Conservation (phyloP, 352 stramenopile species). For the Pythium folliculosum region DNA sequence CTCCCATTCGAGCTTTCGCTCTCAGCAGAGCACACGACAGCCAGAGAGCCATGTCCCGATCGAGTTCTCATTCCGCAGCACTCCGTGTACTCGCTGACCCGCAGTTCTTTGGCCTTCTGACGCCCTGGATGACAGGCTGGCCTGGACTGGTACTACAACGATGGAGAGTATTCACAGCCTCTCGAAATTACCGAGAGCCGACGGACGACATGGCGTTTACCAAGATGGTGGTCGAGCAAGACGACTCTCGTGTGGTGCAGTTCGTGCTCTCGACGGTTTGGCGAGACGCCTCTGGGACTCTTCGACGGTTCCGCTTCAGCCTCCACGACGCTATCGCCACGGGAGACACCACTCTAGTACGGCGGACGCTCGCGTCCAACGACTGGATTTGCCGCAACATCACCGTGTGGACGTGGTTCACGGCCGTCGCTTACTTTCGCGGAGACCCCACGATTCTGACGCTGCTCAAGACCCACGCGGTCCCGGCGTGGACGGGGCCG, state of each 20-base stretch:
- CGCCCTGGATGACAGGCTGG: not conserved
- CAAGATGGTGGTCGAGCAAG: not conserved
- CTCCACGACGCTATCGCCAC: not conserved
- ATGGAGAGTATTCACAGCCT: not conserved
- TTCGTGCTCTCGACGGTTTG: not conserved
- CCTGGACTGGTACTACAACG: constrained; percentile 1
- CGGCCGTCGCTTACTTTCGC: constrained; percentile 1
- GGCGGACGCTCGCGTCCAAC: not conserved
- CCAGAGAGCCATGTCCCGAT: not conserved
- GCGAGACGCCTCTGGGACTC: not conserved
- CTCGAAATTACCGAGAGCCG: not conserved
- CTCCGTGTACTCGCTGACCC: not conserved
- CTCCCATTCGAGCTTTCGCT: no score
- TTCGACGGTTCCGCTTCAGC: constrained; percentile 2
- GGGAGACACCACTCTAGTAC: not conserved
- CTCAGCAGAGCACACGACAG: not conserved
- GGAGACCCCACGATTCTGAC: not conserved
- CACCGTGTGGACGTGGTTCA: constrained; percentile 3
- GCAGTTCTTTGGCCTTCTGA: not conserved
- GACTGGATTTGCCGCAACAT: constrained; percentile 2
- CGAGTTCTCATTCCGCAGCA: not conserved
- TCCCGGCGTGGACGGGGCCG: not conserved
- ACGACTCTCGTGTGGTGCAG: not conserved
- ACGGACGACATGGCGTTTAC: constrained; percentile 2
- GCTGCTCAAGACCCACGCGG: not conserved